phyloP scores from a whole-genome alignment of 2,329 filamentous ascomycete genomes.

The Thielaviopsis punctulata region DNA sequence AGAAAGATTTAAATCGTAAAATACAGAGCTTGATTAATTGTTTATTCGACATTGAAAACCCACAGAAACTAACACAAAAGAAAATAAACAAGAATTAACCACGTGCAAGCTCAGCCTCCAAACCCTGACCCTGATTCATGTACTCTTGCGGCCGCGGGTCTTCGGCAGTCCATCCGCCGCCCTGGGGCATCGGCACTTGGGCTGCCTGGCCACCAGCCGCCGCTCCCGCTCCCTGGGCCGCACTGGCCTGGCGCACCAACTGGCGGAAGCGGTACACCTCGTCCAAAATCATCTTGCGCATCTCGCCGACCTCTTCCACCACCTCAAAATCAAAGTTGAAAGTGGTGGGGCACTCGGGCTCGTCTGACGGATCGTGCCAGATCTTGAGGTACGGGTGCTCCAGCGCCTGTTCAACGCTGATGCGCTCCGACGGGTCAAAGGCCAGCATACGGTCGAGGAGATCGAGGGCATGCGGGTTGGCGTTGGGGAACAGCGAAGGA shows the following conservation, averaged over 20 bases:
- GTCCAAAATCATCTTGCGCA: constrained; percentile 95
- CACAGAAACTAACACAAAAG: not conserved
- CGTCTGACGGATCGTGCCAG: constrained; percentile 95
- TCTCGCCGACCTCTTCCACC: constrained; percentile 84
- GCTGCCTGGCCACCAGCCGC: constrained; percentile 19
- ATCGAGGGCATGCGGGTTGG: constrained; percentile 90
- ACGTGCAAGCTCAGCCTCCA: constrained; percentile 40
- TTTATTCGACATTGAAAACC: not conserved
- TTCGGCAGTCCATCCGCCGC: constrained; percentile 38
- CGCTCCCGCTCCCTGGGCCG: constrained; percentile 18
- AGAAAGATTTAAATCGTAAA: too few species aligned
- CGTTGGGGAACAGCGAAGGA: constrained; percentile 73
- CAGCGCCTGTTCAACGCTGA: constrained; percentile 85
- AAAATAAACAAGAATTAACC: not conserved
- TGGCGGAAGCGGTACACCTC: constrained; percentile 79
- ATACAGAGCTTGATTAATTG: too few species aligned
- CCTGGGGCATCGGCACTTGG: constrained; percentile 37
- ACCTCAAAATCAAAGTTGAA: constrained; percentile 99
- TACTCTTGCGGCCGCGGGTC: constrained; percentile 46
- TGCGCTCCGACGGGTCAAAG: constrained; percentile 85
- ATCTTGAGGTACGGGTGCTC: constrained; percentile 95
- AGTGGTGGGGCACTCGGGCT: constrained; percentile 79
- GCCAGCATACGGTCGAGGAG: constrained; percentile 94
- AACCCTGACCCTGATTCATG: constrained; percentile 27
- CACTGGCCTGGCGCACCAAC: constrained; percentile 34